A percentile compares a stretch with the other conserved stretches of the same genome.
Conservation (phyloP, 2,329 filamentous ascomycete genomes). For the Macroventuria anomochaeta region DNA sequence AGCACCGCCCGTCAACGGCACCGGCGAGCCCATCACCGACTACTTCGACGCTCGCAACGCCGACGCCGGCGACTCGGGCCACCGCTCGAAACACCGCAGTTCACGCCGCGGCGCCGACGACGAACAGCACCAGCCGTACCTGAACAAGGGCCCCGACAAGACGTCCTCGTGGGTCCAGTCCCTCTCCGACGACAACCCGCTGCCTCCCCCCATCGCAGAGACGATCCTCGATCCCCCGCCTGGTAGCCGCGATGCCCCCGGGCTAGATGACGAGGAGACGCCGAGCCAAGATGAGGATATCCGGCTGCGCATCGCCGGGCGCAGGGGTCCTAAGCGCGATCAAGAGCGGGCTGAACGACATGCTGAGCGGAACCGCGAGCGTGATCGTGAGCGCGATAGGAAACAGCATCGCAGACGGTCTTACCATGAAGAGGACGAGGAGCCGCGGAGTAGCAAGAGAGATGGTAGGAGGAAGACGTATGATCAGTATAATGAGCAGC, state of each 20-base stretch:
- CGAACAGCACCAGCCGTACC: conserved; percentile 43
- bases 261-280: conserved; percentile 45
- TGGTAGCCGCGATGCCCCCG: conserved; percentile 28
- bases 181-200: conserved; percentile 54
- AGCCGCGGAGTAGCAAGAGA: conserved; percentile 30
- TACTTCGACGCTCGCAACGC: conserved; percentile 55
- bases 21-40: conserved; percentile 48
- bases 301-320: conserved; percentile 44
- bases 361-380: conserved; percentile 36
- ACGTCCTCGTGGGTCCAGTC: conserved; percentile 58
- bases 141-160: conserved; percentile 53
- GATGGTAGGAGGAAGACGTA: conserved; percentile 37
- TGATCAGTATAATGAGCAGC: conserved; percentile 40
- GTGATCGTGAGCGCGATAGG: conserved; percentile 32
- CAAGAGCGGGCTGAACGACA: conserved; percentile 39
- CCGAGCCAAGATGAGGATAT: conserved; percentile 50
- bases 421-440: conserved; percentile 27
- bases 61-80: conserved; percentile 11
- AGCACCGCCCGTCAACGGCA: conserved; percentile 18
- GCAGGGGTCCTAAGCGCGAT: conserved; percentile 38
- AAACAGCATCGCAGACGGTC: conserved; percentile 38
- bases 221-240: conserved; percentile 55
- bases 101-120: conserved; percentile 39
- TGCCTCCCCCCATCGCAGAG: conserved; percentile 53
- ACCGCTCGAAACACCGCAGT: conserved; percentile 33